Percentiles rank a stretch among this genome's conserved stretches.
These are phyloP conservation scores for Claviceps pazoutovae DNA, from an alignment of 2,329 filamentous ascomycete species.

Conservation along the genomic window DNA sequence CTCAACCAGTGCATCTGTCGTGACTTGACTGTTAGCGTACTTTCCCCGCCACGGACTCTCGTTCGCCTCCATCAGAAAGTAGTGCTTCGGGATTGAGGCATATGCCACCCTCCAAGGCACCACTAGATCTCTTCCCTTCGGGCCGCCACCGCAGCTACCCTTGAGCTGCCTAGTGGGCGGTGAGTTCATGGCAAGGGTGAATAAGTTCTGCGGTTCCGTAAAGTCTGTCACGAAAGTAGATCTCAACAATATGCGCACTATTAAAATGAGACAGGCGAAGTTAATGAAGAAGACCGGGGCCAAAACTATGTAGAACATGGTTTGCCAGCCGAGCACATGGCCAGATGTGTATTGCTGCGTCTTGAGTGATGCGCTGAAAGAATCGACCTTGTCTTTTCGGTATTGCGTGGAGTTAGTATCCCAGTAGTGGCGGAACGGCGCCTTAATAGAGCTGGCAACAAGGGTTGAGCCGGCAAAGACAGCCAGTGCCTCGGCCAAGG, in stretches of 20 bases:
- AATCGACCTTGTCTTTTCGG: conserved; percentile 23
- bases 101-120: conserved; percentile 30
- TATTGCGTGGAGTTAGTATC: conserved; percentile 22
- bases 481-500: conserved; percentile 59
- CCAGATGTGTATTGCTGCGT: conserved; percentile 60
- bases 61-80: conserved; percentile 27
- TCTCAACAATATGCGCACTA: conserved; percentile 25
- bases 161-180: conserved; percentile 23
- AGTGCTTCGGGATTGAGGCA: conserved; percentile 24
- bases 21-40: conserved; percentile 13
- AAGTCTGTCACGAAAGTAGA: conserved; percentile 60
- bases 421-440: conserved; percentile 48
- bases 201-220: conserved; percentile 63
- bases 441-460: conserved; percentile 41
- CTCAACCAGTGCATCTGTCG: conserved; percentile 10
- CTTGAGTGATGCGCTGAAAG: conserved; percentile 52
- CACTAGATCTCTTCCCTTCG: conserved; percentile 20
- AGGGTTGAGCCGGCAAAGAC: conserved; percentile 55
- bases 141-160: conserved; percentile 25
- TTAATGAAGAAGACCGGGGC: conserved; percentile 53
- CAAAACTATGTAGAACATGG: conserved; percentile 53
- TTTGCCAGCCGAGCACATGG: conserved; percentile 45
- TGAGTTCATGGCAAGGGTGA: conserved; percentile 54
- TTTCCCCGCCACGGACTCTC: conserved; percentile 14
- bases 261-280: conserved; percentile 48